phyloP scores from a whole-genome alignment of 2,329 filamentous ascomycete genomes.

The Xylariaceae sp. region DNA sequence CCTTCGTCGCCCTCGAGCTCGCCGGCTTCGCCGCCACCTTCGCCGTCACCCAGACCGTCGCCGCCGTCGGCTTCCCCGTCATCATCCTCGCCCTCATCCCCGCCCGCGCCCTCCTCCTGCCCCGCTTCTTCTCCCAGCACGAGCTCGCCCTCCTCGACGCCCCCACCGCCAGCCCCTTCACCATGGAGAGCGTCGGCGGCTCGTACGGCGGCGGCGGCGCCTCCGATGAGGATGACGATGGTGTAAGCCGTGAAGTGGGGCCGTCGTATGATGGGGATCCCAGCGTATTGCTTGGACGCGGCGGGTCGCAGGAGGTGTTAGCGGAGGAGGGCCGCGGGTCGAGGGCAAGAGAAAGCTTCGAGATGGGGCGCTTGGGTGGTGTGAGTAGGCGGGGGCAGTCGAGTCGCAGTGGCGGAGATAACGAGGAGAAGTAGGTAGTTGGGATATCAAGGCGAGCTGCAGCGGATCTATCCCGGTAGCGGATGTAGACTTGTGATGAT shows the following conservation, averaged over 20 bases:
- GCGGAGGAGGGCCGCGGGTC: conserved; percentile 41
- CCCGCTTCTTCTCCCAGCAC: conserved; percentile 59
- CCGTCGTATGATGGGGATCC: not conserved
- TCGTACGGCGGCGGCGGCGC: conserved; percentile 49
- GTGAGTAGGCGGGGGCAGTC: conserved; percentile 28
- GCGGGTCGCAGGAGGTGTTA: conserved; percentile 33
- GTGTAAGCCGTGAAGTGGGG: conserved; percentile 2
- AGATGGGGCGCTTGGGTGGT: conserved; percentile 32
- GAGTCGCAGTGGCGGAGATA: conserved; percentile 8
- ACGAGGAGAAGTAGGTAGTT: conserved; percentile 1
- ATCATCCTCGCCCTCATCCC: conserved; percentile 73
- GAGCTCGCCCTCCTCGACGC: conserved; percentile 68
- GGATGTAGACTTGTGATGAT: no score
- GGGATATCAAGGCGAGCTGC: not conserved
- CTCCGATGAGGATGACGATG: conserved; percentile 15
- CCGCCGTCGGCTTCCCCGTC: conserved; percentile 78
- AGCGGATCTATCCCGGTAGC: not conserved
- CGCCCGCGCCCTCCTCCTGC: conserved; percentile 64
- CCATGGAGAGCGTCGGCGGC: conserved; percentile 75
- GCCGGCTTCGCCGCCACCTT: conserved; percentile 76
- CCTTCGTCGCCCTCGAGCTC: conserved; percentile 70
- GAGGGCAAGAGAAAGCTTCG: conserved; percentile 25
- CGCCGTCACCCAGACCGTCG: conserved; percentile 81
- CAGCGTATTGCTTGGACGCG: conserved; percentile 6
- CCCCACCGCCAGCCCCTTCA: conserved; percentile 75